These are phyloP conservation scores for Penicillium italicum DNA, from an alignment of 2,329 filamentous ascomycete species.

Conservation along the genomic window DNA sequence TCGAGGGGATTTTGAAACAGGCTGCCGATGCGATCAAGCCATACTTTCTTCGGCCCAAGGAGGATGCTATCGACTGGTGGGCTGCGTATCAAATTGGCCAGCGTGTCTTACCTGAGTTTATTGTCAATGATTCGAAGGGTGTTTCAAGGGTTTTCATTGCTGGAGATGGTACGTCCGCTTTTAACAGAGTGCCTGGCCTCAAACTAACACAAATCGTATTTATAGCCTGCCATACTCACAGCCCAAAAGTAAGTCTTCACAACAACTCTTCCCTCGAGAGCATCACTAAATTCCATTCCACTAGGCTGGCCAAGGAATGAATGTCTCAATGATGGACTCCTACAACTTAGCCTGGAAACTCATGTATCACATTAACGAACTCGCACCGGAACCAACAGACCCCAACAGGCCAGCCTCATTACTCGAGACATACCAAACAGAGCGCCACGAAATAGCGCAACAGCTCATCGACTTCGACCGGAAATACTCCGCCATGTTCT, in stretches of 20 bases:
- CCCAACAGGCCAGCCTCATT: slow-evolving; percentile 16
- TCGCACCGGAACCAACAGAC: slow-evolving; percentile 23
- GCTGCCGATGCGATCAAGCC: slow-evolving; percentile 65
- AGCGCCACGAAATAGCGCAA: slow-evolving; percentile 36
- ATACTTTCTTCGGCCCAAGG: slow-evolving; percentile 59
- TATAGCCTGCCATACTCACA: slow-evolving; percentile 70
- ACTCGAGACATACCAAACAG: slow-evolving; percentile 37
- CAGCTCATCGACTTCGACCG: slow-evolving; percentile 41
- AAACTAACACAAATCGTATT: not conserved
- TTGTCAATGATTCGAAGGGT: slow-evolving; percentile 62
- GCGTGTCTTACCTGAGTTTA: slow-evolving; percentile 49
- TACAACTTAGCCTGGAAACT: slow-evolving; percentile 44
- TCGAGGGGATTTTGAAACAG: slow-evolving; percentile 59
- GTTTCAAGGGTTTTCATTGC: slow-evolving; percentile 69
- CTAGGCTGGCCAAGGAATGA: slow-evolving; percentile 71
- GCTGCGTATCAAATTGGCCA: slow-evolving; percentile 74
- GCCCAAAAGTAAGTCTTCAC: slow-evolving; percentile 53
- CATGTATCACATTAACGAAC: slow-evolving; percentile 33
- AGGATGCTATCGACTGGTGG: slow-evolving; percentile 66
- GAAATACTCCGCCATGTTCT: slow-evolving; percentile 38
- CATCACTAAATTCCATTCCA: not conserved
- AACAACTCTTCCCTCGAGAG: not conserved
- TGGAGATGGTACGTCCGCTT: slow-evolving; percentile 52
- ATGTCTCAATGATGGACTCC: slow-evolving; percentile 66
- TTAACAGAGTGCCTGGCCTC: not conserved